Conservation (phyloP, 768 basidiomycete species). For the Coprinopsis cinerea region DNA sequence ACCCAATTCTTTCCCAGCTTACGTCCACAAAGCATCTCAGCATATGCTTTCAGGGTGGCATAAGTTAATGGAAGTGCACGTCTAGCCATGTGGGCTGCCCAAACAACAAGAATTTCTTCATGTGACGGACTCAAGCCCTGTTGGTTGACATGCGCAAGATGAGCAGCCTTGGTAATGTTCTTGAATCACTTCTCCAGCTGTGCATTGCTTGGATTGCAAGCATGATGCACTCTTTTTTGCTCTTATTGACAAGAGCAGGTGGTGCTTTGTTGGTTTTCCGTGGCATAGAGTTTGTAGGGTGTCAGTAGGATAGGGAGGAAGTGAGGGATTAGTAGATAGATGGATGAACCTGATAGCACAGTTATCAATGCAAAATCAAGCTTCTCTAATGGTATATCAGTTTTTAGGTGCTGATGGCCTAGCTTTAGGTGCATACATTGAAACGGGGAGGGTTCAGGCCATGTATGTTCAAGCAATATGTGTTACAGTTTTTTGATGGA, state of each 20-base stretch:
- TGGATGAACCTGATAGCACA: no score
- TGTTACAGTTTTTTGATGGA: no score
- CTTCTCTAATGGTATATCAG: no score
- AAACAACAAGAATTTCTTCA: conserved; percentile 21
- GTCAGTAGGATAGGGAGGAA: not conserved
- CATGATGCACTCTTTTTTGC: not conserved
- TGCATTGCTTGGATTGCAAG: not conserved
- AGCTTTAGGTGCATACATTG: no score
- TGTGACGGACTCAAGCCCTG: conserved; percentile 15
- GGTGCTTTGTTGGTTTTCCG: not conserved
- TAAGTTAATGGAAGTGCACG: conserved; percentile 17
- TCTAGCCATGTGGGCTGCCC: conserved; percentile 17
- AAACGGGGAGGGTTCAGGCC: no score
- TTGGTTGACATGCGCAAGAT: conserved; percentile 15
- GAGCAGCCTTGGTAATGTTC: not conserved
- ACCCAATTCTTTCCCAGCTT: conserved; percentile 15
- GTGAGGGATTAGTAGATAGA: no score
- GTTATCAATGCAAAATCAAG: no score
- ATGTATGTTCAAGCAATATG: no score
- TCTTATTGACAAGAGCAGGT: not conserved
- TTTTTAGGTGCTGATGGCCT: no score
- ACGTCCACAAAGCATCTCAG: conserved; percentile 10
- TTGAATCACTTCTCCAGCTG: not conserved
- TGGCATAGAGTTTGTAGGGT: not conserved
- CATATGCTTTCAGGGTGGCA: conserved; percentile 13